phyloP scores from a whole-genome alignment of 495 filamentous ascomycete species.

The Penicillium paxilli region DNA sequence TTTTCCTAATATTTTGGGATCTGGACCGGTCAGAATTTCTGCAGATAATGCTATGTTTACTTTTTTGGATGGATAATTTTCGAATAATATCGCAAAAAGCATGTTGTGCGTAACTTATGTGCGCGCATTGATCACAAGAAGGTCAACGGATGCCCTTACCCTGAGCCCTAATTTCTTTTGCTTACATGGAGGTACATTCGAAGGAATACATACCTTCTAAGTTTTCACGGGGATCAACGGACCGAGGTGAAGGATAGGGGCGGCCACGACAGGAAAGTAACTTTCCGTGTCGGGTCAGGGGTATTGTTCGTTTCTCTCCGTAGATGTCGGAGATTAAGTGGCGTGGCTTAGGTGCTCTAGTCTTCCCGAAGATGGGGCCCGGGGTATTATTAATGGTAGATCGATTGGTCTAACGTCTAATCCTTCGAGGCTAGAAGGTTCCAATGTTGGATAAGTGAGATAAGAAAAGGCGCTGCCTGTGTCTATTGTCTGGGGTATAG shows the following conservation, averaged over 20 bases:
- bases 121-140: conserved; percentile 28
- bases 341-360: not conserved
- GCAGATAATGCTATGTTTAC: not conserved
- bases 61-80: not conserved
- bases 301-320: not conserved
- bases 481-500: not conserved
- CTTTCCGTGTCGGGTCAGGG: not conserved
- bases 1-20: not conserved
- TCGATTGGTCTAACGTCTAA: not conserved
- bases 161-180: conserved; percentile 25
- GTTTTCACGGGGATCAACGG: not conserved
- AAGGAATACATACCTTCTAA: not conserved
- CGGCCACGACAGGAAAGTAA: not conserved
- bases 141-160: conserved; percentile 27
- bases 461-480: not conserved
- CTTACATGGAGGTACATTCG: not conserved
- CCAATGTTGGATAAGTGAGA: not conserved
- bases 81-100: not conserved
- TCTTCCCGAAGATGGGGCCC: not conserved
- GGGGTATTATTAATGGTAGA: not conserved
- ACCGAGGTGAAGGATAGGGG: not conserved
- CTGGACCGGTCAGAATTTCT: not conserved
- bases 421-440: not conserved
- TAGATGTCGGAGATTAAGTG: not conserved
- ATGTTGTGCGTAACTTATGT: conserved; percentile 14